Base-by-base conservation (phyloP, 495 filamentous ascomycete genomes). In the Hypoxylon lienhwacheense region DNA sequence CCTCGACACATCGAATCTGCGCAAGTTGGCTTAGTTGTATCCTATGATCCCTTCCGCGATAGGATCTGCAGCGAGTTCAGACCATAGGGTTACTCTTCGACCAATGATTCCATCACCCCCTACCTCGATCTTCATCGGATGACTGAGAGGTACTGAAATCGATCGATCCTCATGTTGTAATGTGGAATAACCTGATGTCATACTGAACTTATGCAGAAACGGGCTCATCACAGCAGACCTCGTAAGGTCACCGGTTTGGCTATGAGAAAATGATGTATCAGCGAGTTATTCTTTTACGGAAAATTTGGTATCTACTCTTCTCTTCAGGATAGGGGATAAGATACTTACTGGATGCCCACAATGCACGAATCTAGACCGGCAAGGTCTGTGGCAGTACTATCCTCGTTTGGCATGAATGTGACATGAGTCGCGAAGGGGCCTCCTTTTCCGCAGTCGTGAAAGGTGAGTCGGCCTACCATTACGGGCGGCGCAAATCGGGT, bases 11-110 rank as follows among this genome's bases (percentile, higher is more conserved):
- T 26, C 24, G 24, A 26, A 26, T 26, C 24, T 26, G 24, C 24
- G 5, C 8, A 26, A 5, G 8, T 8, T 5, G 24, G 7, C 5
- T 53, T 31, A 74, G 40, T 78, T 78, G 36, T 72, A 75, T 21
- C 75, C 75, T 15, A 76, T 69, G 22, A 78, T 76, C 5, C 75
- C 75, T 35, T 78, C 74, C 5, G 66, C 73, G 7, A 77, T 37
- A 10, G 73, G 36, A 28, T 64, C 54, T 1, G 24, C 53, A 2
- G 49, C 52, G 4, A 54, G 34, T 22, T 57, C 55, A 11, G 48
- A 53, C 55, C 60, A 67, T 19, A 78, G 59, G 7, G 73, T 74
- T 11, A 78, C 71, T 15, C 74, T 61, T 33, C 75, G 66, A 11
- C 75, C 75, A 15, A 78, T 77, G 46, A 78, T 75, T 14, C 75